Conservation (phyloP, 2,329 filamentous ascomycete genomes). For the Monilinia fructigena region DNA sequence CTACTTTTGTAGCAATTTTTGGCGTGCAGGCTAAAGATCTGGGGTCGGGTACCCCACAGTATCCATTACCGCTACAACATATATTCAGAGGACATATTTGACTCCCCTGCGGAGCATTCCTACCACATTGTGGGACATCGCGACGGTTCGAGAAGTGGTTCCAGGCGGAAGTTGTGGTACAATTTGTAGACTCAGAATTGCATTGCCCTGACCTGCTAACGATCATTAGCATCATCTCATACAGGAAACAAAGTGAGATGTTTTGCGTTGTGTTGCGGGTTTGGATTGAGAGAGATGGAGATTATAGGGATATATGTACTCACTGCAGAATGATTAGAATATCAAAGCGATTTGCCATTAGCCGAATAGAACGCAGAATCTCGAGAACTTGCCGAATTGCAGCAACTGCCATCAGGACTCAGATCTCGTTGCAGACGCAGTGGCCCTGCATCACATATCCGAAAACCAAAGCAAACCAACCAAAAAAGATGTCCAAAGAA, state of each 20-base stretch:
- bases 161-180: background rate
- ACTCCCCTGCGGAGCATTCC: constrained; percentile 8
- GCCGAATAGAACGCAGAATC: background rate
- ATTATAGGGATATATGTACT: background rate
- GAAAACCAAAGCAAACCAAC: background rate
- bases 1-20: background rate
- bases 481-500: background rate
- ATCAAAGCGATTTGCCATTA: background rate
- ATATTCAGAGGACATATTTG: constrained; percentile 21
- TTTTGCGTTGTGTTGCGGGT: background rate
- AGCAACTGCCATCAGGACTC: background rate
- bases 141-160: constrained; percentile 26
- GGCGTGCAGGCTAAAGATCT: too few species aligned
- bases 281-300: too few species aligned
- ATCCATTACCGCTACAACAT: constrained; percentile 21
- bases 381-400: constrained; percentile 12
- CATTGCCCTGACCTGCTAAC: background rate
- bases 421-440: background rate
- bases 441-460: background rate
- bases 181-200: background rate
- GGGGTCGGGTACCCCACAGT: constrained; percentile 18
- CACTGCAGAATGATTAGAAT: background rate
- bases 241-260: background rate
- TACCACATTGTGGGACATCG: constrained; percentile 20
- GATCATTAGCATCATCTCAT: background rate